phyloP scores from a whole-genome alignment of 1,139 yeast genomes.

The Meyerozyma guilliermondii region DNA sequence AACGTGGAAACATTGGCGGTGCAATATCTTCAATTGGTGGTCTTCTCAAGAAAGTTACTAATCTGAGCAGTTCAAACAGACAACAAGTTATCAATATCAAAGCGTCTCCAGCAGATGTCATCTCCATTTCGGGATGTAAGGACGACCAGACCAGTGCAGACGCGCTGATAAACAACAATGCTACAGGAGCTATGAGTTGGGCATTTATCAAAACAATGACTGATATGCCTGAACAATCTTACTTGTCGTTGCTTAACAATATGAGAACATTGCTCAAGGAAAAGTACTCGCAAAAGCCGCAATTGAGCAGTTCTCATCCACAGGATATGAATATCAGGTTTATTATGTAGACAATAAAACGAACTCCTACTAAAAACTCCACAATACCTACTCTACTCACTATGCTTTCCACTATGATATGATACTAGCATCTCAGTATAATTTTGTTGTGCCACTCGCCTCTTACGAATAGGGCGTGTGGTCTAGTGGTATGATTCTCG shows the following conservation, averaged over 20 bases:
- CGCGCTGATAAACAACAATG: conserved; percentile 68
- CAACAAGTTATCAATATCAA: conserved; percentile 44
- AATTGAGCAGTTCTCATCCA: conserved; percentile 79
- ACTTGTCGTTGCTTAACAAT: conserved; percentile 70
- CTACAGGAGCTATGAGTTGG: conserved; percentile 95
- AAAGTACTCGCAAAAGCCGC: conserved; percentile 86
- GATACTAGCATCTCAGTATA: too few species aligned
- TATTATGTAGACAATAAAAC: conserved; percentile 18
- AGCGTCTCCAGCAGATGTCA: conserved; percentile 84
- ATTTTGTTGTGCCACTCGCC: too few species aligned
- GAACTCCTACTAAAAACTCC: too few species aligned
- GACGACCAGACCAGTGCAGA: conserved; percentile 83
- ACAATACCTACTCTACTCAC: too few species aligned
- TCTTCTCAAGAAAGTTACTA: conserved; percentile 42
- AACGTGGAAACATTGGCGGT: conserved; percentile 62
- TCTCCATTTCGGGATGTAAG: conserved; percentile 84
- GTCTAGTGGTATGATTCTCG: conserved; percentile 22
- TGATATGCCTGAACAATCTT: conserved; percentile 68
- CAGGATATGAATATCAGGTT: conserved; percentile 72
- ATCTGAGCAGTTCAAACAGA: conserved; percentile 20
- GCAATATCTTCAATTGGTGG: conserved; percentile 36
- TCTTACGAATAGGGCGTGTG: conserved; percentile 18
- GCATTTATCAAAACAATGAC: conserved; percentile 73
- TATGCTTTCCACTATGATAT: too few species aligned
- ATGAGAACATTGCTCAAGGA: conserved; percentile 66